Base-by-base conservation (phyloP, 2,329 filamentous ascomycete species). In the Cordyceps militaris region DNA sequence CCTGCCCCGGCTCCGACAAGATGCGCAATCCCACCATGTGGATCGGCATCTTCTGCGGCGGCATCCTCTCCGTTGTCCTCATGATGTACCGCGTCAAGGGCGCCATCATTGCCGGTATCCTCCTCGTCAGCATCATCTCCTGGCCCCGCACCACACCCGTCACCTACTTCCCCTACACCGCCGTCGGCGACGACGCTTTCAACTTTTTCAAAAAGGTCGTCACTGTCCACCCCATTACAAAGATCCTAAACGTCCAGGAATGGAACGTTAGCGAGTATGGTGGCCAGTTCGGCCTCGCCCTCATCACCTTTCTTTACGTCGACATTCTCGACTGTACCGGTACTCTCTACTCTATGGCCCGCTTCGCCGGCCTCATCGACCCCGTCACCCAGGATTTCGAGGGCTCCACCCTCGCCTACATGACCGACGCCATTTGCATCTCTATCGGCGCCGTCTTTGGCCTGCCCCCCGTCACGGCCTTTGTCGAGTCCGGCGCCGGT, bases 121-220 rank as follows among this genome's bases (percentile, higher is more conserved):
- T 92, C 26, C 81, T 95, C 26, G 90, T 95, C 58, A 91, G 87
- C 62, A 87, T 95, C 71, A 91, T 94, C 70, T 95, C 89, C 9
- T 96, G 91, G 91, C 91, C 91, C 0, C 83, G 91, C 24, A 74
- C 77, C 19, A 93, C 90, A 0, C 70, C 80, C 0, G 85, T 95
- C 58, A 93, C 90, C 6, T 91, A 88, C 71, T 95, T 96, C 73
- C 89, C 91, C 0, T 78, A 92, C 66, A 89, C 83, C 0, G 63
- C 77, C 0, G 70, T 86, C 2, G 91, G 91, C 42, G 77, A 92
- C 69, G 79, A 79, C 65, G 76, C 76, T 42, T 96, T 95, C 71
- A 78, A 92, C 65, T 96, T 95, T 73, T 96, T 96, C 81, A 91
- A 89, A 71, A 81, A 91, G 69, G 89, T 96, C 2, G 90, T 93